phyloP scores from a whole-genome alignment of 2,329 filamentous ascomycete genomes.

The Aspergillus viridinutans region DNA sequence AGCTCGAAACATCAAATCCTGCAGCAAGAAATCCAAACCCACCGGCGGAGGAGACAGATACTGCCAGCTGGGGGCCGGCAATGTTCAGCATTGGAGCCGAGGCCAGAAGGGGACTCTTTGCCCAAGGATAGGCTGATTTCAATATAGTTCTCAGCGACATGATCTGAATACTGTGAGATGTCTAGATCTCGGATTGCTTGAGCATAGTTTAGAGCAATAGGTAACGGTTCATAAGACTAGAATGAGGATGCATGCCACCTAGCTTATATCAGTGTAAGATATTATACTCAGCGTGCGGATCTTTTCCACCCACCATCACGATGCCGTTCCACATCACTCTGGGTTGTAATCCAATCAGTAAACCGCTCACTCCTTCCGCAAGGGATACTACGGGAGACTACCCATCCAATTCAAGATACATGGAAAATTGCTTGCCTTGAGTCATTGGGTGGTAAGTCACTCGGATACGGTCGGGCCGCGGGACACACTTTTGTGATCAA shows the following conservation, averaged over 20 bases:
- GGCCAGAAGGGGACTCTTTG: slow-evolving; percentile 53
- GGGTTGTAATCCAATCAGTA: not conserved
- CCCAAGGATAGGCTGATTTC: slow-evolving; percentile 54
- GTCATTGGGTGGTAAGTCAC: not conserved
- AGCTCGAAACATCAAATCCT: slow-evolving; percentile 45
- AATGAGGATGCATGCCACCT: not conserved
- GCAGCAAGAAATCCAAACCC: slow-evolving; percentile 56
- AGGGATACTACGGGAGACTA: not conserved
- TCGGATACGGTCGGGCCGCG: not conserved
- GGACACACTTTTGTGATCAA: not conserved
- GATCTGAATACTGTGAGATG: not conserved
- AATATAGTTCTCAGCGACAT: slow-evolving; percentile 23
- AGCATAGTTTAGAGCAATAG: not conserved
- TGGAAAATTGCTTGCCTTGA: not conserved
- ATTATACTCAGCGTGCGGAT: not conserved
- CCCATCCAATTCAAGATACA: no score
- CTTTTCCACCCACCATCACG: not conserved
- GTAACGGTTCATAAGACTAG: not conserved
- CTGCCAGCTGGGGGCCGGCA: slow-evolving; percentile 52
- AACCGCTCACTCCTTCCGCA: not conserved
- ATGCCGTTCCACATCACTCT: not conserved
- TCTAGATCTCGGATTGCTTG: not conserved
- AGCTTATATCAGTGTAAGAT: not conserved
- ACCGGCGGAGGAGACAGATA: slow-evolving; percentile 55
- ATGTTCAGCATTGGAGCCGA: slow-evolving; percentile 68